Conservation (phyloP, 495 filamentous ascomycete genomes). For the Antarctomyces pellizariae region DNA sequence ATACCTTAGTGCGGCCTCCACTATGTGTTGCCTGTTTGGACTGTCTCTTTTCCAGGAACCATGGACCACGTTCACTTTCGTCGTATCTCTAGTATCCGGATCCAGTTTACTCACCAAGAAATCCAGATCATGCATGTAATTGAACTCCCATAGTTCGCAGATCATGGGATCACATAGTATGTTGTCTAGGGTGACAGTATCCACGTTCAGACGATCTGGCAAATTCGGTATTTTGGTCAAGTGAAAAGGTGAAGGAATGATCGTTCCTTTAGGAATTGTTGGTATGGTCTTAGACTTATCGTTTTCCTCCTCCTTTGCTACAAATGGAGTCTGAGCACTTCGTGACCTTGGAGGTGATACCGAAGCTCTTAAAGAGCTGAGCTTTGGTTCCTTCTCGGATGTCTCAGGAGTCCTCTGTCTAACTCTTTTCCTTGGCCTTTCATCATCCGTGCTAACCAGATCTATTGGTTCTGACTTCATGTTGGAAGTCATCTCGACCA, state of each 20-base stretch:
- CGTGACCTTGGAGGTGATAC: no score
- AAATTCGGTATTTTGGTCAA: conserved; percentile 51
- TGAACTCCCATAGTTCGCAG: conserved; percentile 74
- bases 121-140: conserved; percentile 63
- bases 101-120: conserved; percentile 45
- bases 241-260: conserved; percentile 38
- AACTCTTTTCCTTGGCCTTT: not conserved
- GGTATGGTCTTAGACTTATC: no score
- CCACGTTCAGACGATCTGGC: conserved; percentile 33
- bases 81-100: conserved; percentile 34
- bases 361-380: no score
- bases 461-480: no score
- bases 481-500: no score
- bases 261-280: no score
- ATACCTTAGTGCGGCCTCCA: conserved; percentile 32
- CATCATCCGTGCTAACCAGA: not conserved
- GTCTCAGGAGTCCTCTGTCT: no score
- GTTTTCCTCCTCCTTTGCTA: conserved; percentile 12
- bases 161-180: conserved; percentile 68
- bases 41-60: conserved; percentile 70
- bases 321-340: no score
- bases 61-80: conserved; percentile 58
- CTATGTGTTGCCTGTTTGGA: conserved; percentile 4
- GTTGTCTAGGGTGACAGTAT: conserved; percentile 41
- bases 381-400: no score